Evolutionary conservation across 2,329 filamentous ascomycete species (phyloP).

Genomic region (Metarhizium anisopliae): DNA sequence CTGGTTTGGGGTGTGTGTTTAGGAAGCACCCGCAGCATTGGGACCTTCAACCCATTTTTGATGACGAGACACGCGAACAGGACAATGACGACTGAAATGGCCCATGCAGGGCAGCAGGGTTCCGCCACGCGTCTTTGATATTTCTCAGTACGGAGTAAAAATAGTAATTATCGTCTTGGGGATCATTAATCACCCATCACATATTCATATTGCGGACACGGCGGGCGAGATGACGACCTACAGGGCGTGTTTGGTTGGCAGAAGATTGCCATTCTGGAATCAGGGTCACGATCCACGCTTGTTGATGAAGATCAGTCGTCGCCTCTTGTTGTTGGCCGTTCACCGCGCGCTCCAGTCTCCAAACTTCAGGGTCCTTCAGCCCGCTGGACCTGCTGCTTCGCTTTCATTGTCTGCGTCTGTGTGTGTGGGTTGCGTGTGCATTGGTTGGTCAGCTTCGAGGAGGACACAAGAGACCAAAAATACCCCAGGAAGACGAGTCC

Average conservation of each 20-base stretch:
- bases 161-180: no score
- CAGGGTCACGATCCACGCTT: neutral
- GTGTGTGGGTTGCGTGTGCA: neutral
- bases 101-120: no score
- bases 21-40: neutral
- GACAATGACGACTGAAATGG: no score
- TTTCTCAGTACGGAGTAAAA: no score
- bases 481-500: no score
- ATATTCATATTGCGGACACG: no score
- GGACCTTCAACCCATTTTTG: neutral
- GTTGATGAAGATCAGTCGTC: neutral
- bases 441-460: neutral
- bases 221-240: no score
- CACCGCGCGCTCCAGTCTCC: neutral
- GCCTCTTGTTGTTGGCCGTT: neutral
- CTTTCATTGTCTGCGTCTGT: neutral
- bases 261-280: neutral
- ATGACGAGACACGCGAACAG: no score
- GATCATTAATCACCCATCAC: no score
- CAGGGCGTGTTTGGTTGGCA: neutral
- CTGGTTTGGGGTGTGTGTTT: neutral
- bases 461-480: neutral
- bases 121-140: no score
- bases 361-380: neutral
- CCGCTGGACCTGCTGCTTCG: neutral